phyloP scores from a whole-genome alignment of 768 basidiomycete species.

The Suillus lakei region DNA sequence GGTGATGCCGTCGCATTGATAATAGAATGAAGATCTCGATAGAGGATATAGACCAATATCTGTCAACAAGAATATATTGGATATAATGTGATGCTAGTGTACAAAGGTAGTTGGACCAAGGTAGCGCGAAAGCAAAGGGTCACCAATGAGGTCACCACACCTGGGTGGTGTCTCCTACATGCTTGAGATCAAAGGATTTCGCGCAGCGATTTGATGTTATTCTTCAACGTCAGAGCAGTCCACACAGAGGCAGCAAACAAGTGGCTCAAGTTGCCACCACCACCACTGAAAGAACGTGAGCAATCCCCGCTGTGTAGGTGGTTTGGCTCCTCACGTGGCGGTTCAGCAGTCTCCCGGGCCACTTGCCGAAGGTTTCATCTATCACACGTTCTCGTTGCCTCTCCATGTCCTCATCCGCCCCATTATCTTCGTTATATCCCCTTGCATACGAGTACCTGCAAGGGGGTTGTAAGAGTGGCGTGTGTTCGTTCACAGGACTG shows the following conservation, averaged over 20 bases:
- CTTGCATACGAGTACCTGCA: slow-evolving; percentile 23
- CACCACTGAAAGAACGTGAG: slow-evolving; percentile 66
- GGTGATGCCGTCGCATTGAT: slow-evolving; percentile 62
- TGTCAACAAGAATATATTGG: slow-evolving; percentile 10
- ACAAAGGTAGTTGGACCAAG: slow-evolving; percentile 13
- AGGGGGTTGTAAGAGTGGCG: slow-evolving; percentile 40
- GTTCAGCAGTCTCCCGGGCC: slow-evolving; percentile 75
- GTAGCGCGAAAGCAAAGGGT: slow-evolving; percentile 19
- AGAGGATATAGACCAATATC: not conserved
- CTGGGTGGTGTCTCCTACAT: not conserved
- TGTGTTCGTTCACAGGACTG: slow-evolving; percentile 39
- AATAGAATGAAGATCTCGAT: slow-evolving; percentile 5
- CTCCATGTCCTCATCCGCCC: slow-evolving; percentile 33
- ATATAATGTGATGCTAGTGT: slow-evolving; percentile 3
- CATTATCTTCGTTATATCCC: slow-evolving; percentile 26
- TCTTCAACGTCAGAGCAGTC: slow-evolving; percentile 58
- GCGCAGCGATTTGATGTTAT: slow-evolving; percentile 13
- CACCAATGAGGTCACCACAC: not conserved
- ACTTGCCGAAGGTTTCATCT: slow-evolving; percentile 62
- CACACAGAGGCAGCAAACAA: slow-evolving; percentile 64
- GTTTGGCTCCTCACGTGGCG: slow-evolving; percentile 54
- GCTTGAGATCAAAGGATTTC: not conserved
- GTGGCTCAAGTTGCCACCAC: slow-evolving; percentile 76
- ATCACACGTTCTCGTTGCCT: slow-evolving; percentile 48
- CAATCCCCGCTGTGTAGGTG: not conserved